Evolutionary conservation across 2,329 filamentous ascomycete genomes (phyloP).

Genomic region (Arthrinium puccinioides): DNA sequence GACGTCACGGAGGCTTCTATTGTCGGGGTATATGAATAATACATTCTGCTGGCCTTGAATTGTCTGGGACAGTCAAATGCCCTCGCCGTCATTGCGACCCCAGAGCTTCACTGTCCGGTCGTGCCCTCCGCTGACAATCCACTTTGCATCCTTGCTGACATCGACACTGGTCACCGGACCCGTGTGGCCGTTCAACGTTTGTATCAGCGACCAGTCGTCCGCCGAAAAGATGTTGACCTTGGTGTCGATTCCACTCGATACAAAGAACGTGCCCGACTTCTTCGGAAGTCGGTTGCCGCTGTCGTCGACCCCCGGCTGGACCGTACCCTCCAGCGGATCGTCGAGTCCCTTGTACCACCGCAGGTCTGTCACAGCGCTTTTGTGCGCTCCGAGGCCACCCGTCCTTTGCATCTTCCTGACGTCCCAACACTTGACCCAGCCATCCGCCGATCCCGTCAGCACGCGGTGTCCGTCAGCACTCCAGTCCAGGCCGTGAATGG

Average conservation of each 20-base stretch:
- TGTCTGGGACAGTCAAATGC: conserved; percentile 29
- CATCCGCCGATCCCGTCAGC: conserved; percentile 85
- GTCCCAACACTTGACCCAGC: conserved; percentile 98
- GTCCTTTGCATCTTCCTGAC: conserved; percentile 78
- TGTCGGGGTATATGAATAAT: no score
- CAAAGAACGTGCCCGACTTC: conserved; percentile 86
- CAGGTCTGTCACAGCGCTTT: conserved; percentile 84
- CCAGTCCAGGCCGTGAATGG: conserved; percentile 93
- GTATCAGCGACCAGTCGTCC: conserved; percentile 89
- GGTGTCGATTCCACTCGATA: conserved; percentile 86
- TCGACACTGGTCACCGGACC: conserved; percentile 89
- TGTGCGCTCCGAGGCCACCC: conserved; percentile 84
- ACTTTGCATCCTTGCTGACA: conserved; percentile 75
- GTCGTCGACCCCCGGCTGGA: conserved; percentile 51
- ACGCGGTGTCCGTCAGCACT: conserved; percentile 84
- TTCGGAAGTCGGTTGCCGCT: conserved; percentile 65
- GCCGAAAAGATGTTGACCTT: conserved; percentile 94
- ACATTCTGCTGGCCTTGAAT: no score
- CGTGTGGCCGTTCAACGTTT: conserved; percentile 82
- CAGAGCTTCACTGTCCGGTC: conserved; percentile 95
- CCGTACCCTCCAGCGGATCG: conserved; percentile 55
- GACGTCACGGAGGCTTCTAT: no score
- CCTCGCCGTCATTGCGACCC: conserved; percentile 72
- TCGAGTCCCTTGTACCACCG: conserved; percentile 89
- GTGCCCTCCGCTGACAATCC: conserved; percentile 92